Base-by-base conservation (phyloP, 805 yeast species). In the Wickerhamomyces hampshirensis region DNA sequence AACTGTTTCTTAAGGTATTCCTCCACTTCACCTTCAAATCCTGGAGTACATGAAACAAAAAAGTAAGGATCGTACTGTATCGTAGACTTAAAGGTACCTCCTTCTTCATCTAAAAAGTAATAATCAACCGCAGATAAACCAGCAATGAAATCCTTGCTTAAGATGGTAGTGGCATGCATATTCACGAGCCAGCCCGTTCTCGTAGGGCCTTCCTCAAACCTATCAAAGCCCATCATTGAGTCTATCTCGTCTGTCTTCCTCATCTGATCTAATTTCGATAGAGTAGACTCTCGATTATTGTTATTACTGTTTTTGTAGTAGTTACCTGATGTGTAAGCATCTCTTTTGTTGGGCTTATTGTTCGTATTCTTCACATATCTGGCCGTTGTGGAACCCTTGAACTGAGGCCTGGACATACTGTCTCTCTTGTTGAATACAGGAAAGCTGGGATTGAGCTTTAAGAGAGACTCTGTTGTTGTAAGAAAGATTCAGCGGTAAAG, bases 51-150 rank as follows among this genome's bases (percentile, higher is more conserved):
- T 3, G 77, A 69, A 9, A 93, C 62, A 34, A 82, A 74, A 53
- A 93, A 84, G 58, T 93, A 93, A 0, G 99, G 99, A 48, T 86
- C 88, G 55, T 75, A 85, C 39, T 73, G 82, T 11, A 85, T 60
- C 1, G 95, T 82, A 4, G 88, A 80, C 56, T 91, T 93, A 66
- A 94, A 93, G 30, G 84, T 77, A 6, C 97, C 98, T 32, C 99
- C 99, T 57, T 89, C 97, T 51, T 86, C 96, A 57, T 89, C 98
- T 6, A 93, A 62, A 50, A 94, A 93, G 56, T 94, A 94, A 59
- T 83, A 88, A 50, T 93, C 97, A 3, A 91, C 96, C 4, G 91
- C 98, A 0, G 96, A 75, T 24, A 74, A 67, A 8, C 95, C 96
- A n/a, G 74, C 66, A 9, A 70, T 50, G 29, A 68, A 65, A 23